These are phyloP conservation scores for Fusarium devonianum DNA, from an alignment of 2,329 filamentous ascomycete species.

Conservation along the genomic window DNA sequence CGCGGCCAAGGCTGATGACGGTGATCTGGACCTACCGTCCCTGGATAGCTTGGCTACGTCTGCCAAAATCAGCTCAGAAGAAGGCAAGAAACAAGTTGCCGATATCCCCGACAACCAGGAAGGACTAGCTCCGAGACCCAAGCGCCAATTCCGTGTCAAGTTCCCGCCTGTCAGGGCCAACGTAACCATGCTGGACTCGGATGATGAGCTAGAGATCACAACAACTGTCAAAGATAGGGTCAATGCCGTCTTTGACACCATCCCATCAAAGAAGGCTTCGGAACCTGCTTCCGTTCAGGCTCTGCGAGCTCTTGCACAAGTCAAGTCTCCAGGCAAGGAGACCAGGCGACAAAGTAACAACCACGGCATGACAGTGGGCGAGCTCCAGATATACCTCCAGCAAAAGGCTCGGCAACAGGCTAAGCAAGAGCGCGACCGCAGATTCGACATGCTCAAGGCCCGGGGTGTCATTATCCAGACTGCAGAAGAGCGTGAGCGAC, in stretches of 20 bases:
- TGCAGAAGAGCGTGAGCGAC: conserved; percentile 82
- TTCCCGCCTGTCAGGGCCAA: conserved; percentile 53
- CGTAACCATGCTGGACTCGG: conserved; percentile 53
- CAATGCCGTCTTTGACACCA: conserved; percentile 72
- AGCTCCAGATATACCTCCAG: conserved; percentile 73
- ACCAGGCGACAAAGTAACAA: conserved; percentile 53
- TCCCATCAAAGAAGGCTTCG: conserved; percentile 68
- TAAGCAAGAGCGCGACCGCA: conserved; percentile 75
- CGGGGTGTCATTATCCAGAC: conserved; percentile 85
- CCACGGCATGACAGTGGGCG: conserved; percentile 69
- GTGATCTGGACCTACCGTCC: conserved; percentile 38
- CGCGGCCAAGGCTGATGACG: conserved; percentile 15
- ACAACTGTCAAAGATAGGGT: conserved; percentile 58
- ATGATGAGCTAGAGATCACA: conserved; percentile 71
- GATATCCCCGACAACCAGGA: conserved; percentile 23
- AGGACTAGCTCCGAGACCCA: conserved; percentile 44
- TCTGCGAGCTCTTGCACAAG: conserved; percentile 76
- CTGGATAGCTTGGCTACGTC: conserved; percentile 47
- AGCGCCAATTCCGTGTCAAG: conserved; percentile 60
- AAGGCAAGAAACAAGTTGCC: conserved; percentile 67
- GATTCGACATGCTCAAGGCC: conserved; percentile 76
- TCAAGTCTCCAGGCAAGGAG: conserved; percentile 68
- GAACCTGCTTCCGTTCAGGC: conserved; percentile 70
- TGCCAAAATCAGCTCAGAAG: conserved; percentile 52
- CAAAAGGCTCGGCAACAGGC: conserved; percentile 82